Base-by-base conservation (phyloP, 805 yeast species). In the Schwanniomyces occidentalis region DNA sequence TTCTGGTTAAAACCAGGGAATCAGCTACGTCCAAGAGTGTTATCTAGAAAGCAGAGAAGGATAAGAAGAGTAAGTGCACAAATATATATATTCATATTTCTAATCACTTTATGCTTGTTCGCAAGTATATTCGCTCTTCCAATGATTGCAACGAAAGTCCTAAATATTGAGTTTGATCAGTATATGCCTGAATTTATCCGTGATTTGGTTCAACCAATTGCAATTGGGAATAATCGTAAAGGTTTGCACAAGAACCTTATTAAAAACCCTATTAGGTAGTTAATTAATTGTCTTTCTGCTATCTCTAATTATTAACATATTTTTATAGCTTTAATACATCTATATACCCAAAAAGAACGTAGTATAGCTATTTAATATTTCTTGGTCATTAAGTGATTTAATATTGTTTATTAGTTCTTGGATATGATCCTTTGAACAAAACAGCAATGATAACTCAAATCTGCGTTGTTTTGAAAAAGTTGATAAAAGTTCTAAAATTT, bases 1-100 rank as follows among this genome's bases (percentile, higher is more conserved):
- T 73, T 83, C 45, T 84, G 91, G 91, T 59, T 82, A 38, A 73
- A 68, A 35, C 85, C 86, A 2, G 64, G 65, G 4, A 60, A 63
- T 25, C 81, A 76, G 46, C 51, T 76, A 2, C 61, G 76, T 6
- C 71, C 76, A 3, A 68, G 67, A 16, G 59, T 75, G 2, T 57
- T 74, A 5, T 61, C 76, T 2, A 56, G 65, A 13, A 69, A 58
- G 38, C 69, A 74, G 36, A 63, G 65, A 41, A 52, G 69, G 33
- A 62, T 59, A 41, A 59, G 70, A 25, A 56, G 69, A 28, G 41
- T 52, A 4, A 51, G 58, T 1, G 63, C 74, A 23, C 43, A 49
- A 4, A 24, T 55, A 4, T 66, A 57, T 42, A 49, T 64, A 4
- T 8, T 69, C 4, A 34, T 74, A 2, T 76, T 72, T 42, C 18